Conservation (phyloP, 768 basidiomycete genomes). For the Suillus occidentalis region DNA sequence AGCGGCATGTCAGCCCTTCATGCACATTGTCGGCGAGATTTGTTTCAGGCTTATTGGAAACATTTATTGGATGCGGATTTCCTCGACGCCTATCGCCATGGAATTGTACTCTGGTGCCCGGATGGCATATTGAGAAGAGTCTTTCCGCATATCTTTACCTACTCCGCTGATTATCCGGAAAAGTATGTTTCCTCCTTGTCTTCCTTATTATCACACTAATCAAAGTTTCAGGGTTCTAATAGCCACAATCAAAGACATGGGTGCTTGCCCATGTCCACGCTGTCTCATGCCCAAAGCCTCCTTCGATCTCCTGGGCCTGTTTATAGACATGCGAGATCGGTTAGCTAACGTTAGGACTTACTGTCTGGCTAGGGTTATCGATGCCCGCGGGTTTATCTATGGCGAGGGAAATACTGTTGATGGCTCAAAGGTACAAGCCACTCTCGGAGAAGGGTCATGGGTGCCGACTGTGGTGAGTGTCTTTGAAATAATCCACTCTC, state of each 20-base stretch:
- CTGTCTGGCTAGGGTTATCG: conserved; percentile 2
- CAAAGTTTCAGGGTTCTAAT: conserved; percentile 17
- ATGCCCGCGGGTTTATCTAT: conserved; percentile 7
- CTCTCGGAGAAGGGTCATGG: background rate
- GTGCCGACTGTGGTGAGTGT: background rate
- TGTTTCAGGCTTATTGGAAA: no score
- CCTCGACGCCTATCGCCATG: background rate
- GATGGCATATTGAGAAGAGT: background rate
- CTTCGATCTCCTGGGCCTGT: conserved; percentile 15
- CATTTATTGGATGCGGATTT: no score
- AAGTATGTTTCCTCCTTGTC: background rate
- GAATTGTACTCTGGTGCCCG: background rate
- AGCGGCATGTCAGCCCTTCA: no score
- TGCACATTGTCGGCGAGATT: no score
- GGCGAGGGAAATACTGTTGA: background rate
- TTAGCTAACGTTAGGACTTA: background rate
- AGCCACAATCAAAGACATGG: conserved; percentile 18
- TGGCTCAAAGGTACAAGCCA: background rate
- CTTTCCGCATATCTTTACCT: background rate
- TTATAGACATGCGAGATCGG: conserved; percentile 1
- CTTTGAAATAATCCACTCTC: background rate
- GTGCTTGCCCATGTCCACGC: conserved; percentile 22
- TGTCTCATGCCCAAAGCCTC: conserved; percentile 16
- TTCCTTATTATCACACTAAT: conserved; percentile 10
- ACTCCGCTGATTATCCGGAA: conserved; percentile 20